These are phyloP conservation scores for Gomphus bonarii DNA, from an alignment of 1,284 basidiomycete genomes.

Conservation along the genomic window DNA sequence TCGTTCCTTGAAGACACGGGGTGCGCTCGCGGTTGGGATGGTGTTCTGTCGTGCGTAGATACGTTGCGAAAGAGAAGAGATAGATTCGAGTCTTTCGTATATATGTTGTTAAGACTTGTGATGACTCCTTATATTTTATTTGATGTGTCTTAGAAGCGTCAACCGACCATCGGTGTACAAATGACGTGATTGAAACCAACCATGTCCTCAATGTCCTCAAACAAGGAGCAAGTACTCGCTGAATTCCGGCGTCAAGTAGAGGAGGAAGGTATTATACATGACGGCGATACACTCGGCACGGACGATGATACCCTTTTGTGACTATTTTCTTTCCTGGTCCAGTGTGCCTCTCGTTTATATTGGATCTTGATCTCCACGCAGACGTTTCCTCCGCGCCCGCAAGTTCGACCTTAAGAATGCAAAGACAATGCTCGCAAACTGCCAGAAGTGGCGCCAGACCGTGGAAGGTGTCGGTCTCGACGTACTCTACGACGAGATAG, in stretches of 20 bases:
- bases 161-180: too few relatives aligned
- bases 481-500: slow-evolving; percentile 40
- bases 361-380: slow-evolving; percentile 19
- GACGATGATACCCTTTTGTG: slow-evolving; percentile 55
- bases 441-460: slow-evolving; percentile 47
- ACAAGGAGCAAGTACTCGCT: slow-evolving; percentile 17
- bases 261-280: slow-evolving; percentile 40
- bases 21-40: too few relatives aligned
- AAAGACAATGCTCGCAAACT: slow-evolving; percentile 48
- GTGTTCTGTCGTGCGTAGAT: too few relatives aligned
- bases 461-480: slow-evolving; percentile 49
- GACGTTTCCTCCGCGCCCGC: slow-evolving; percentile 59
- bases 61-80: too few relatives aligned
- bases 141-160: too few relatives aligned
- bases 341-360: slow-evolving; percentile 5
- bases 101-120: too few relatives aligned
- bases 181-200: background rate
- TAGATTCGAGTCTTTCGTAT: too few relatives aligned
- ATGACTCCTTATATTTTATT: too few relatives aligned
- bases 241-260: slow-evolving; percentile 40
- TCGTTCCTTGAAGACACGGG: too few relatives aligned
- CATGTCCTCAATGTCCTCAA: slow-evolving; percentile 12
- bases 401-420: slow-evolving; percentile 44
- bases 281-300: slow-evolving; percentile 54
- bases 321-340: slow-evolving; percentile 16